These are phyloP conservation scores for Musa balbisiana DNA, from an alignment of 202 grass and related monocot species.

Conservation along the genomic window DNA sequence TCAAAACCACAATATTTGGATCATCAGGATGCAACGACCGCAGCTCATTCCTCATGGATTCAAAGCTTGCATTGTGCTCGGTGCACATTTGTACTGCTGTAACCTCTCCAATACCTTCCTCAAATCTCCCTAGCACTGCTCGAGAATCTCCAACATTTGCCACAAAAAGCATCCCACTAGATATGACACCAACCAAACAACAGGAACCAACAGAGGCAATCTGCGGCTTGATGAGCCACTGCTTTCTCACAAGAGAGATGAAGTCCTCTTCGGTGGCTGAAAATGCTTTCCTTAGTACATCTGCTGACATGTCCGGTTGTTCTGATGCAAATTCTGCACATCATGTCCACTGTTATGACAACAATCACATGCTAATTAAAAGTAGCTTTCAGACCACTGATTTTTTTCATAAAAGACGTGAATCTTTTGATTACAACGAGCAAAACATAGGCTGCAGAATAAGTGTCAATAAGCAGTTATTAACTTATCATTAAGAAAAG, in stretches of 20 bases:
- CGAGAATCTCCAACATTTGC: slow-evolving; percentile 59
- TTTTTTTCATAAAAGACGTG: background rate
- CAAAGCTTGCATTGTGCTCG: slow-evolving; percentile 42
- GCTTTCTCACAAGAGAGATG: slow-evolving; percentile 42
- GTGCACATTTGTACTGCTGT: slow-evolving; percentile 34
- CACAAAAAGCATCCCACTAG: slow-evolving; percentile 40
- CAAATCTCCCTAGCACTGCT: slow-evolving; percentile 39
- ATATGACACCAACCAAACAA: slow-evolving; percentile 48
- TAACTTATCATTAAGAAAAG: no score
- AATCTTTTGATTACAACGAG: no score
- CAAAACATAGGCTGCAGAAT: no score
- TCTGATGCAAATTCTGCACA: slow-evolving; percentile 41
- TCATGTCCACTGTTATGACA: background rate
- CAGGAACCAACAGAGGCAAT: slow-evolving; percentile 43
- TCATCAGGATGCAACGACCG: slow-evolving; percentile 33
- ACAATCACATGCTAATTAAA: no score
- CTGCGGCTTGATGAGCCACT: slow-evolving; percentile 30
- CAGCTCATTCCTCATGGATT: slow-evolving; percentile 39
- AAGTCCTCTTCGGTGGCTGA: slow-evolving; percentile 46
- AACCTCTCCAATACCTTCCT: slow-evolving; percentile 14
- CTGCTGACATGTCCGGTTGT: slow-evolving; percentile 21
- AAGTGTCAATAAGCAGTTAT: no score
- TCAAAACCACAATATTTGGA: slow-evolving; percentile 29
- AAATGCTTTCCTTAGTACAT: slow-evolving; percentile 40
- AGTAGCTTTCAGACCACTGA: no score